Percentiles rank a stretch among this genome's conserved stretches.
Conservation (phyloP, 352 stramenopile genomes). For the Bremia lactucae region DNA sequence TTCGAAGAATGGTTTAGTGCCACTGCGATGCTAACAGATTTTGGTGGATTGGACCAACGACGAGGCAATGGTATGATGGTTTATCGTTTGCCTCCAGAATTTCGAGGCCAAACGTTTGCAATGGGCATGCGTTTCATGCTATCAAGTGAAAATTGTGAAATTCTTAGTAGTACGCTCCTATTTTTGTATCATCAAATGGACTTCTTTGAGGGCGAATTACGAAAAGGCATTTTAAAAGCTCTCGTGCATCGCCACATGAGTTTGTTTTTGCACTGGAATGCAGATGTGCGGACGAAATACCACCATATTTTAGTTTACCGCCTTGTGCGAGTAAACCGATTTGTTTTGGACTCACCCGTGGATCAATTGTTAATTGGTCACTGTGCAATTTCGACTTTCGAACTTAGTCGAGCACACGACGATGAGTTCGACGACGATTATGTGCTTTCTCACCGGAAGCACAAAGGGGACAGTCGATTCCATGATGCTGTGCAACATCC, state of each 20-base stretch:
- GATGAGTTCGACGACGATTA: constrained; percentile 25
- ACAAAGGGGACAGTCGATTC: constrained; percentile 4
- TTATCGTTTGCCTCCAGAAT: constrained; percentile 35
- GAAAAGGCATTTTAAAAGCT: constrained; percentile 52
- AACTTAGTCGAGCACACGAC: constrained; percentile 13
- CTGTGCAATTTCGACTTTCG: constrained; percentile 30
- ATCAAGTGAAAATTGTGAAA: constrained; percentile 61
- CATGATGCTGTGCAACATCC: constrained; percentile 8
- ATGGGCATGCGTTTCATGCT: constrained; percentile 60
- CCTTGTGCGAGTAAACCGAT: constrained; percentile 43
- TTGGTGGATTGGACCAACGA: constrained; percentile 10
- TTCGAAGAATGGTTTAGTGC: constrained; percentile 67
- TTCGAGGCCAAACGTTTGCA: constrained; percentile 40
- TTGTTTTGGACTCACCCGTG: constrained; percentile 50
- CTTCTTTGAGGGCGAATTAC: constrained; percentile 58
- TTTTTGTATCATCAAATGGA: constrained; percentile 73
- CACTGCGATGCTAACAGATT: constrained; percentile 21
- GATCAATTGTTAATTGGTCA: constrained; percentile 57
- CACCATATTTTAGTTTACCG: constrained; percentile 71
- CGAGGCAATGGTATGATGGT: constrained; percentile 20
- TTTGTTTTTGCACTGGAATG: constrained; percentile 72
- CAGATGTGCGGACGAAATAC: constrained; percentile 55
- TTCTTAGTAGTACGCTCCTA: constrained; percentile 44
- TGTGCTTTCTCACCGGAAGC: constrained; percentile 5
- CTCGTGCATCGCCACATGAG: constrained; percentile 70